Evolutionary conservation across 352 stramenopile genomes (phyloP).

Genomic region (Pythium sukuiense): DNA sequence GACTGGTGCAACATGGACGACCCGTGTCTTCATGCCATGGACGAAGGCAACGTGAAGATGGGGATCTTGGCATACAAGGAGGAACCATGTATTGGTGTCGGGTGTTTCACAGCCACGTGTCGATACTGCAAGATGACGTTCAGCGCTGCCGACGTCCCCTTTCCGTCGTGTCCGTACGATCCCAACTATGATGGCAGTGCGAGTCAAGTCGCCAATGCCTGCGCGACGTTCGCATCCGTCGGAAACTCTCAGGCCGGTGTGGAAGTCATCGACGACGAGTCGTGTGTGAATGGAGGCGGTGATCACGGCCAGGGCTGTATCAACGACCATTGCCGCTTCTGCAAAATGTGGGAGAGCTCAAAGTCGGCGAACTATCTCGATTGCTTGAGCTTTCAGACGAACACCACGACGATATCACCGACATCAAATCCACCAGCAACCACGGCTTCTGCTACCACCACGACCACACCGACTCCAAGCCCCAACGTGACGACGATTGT

Average conservation of each 20-base stretch:
- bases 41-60: slow-evolving; percentile 33
- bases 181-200: slow-evolving; percentile 6
- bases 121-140: slow-evolving; percentile 41
- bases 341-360: slow-evolving; percentile 20
- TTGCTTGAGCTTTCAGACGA: slow-evolving; percentile 7
- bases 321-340: slow-evolving; percentile 22
- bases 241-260: slow-evolving; percentile 15
- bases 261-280: slow-evolving; percentile 18
- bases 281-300: slow-evolving; percentile 14
- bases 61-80: slow-evolving; percentile 36
- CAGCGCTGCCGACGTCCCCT: slow-evolving; percentile 28
- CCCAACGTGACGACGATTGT: background rate
- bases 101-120: slow-evolving; percentile 34
- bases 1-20: slow-evolving; percentile 41
- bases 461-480: background rate
- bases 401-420: background rate
- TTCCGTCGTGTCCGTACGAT: slow-evolving; percentile 38
- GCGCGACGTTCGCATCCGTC: slow-evolving; percentile 7
- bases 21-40: slow-evolving; percentile 34
- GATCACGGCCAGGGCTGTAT: slow-evolving; percentile 29
- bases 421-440: background rate
- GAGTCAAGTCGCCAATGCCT: background rate
- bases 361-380: slow-evolving; percentile 11
- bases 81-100: slow-evolving; percentile 29
- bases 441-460: background rate